phyloP scores from a whole-genome alignment of 208 protist species.

The Endotrypanum monterogeii region DNA sequence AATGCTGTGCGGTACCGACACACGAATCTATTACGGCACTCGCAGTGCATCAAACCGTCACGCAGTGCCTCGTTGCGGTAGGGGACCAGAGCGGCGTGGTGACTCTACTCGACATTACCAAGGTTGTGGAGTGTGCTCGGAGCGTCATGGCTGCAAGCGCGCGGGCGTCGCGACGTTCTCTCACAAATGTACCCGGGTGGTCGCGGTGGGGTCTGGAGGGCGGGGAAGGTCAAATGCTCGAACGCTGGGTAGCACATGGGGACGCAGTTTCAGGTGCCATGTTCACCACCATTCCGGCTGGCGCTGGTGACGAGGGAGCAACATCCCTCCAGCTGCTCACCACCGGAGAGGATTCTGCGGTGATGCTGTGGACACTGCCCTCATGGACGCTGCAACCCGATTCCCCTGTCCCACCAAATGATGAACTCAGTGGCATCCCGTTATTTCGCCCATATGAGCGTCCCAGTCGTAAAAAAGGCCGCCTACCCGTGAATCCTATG shows the following conservation, averaged over 20 bases:
- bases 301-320: neutral
- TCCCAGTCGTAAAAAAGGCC: neutral
- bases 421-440: neutral
- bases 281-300: conserved; percentile 4
- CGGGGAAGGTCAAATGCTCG: conserved; percentile 37
- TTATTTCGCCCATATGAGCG: conserved; percentile 5
- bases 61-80: conserved; percentile 39
- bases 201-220: conserved; percentile 19
- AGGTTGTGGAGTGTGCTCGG: conserved; percentile 22
- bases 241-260: conserved; percentile 76
- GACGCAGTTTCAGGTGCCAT: conserved; percentile 50
- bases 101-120: conserved; percentile 57
- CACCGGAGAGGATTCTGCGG: conserved; percentile 13
- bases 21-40: conserved; percentile 62
- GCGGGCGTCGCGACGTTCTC: neutral
- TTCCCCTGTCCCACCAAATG: neutral
- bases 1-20: conserved; percentile 56
- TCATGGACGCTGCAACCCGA: neutral
- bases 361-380: conserved; percentile 22
- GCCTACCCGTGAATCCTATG: neutral
- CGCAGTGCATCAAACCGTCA: conserved; percentile 8
- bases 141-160: conserved; percentile 2
- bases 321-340: conserved; percentile 14
- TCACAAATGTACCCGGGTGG: neutral
- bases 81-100: conserved; percentile 55